phyloP scores from a whole-genome alignment of 2,329 filamentous ascomycete species.

The Beauveria varroae region DNA sequence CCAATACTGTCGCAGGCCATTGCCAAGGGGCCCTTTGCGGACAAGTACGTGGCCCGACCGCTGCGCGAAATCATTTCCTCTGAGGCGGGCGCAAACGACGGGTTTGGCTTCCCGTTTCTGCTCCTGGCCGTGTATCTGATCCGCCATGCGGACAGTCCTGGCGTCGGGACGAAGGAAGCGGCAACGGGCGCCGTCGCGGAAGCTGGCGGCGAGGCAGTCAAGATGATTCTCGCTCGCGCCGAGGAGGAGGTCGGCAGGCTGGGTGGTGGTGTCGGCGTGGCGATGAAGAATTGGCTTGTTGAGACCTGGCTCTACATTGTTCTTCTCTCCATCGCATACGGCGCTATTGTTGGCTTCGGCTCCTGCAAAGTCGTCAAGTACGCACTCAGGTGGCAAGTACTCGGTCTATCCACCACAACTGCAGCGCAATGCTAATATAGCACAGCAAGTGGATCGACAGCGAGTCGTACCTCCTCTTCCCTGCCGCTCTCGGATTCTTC shows the following conservation, averaged over 20 bases:
- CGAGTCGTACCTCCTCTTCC: constrained; percentile 46
- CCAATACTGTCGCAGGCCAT: constrained; percentile 55
- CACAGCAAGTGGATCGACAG: constrained; percentile 45
- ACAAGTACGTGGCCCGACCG: constrained; percentile 50
- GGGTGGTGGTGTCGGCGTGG: constrained; percentile 44
- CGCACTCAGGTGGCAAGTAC: constrained; percentile 26
- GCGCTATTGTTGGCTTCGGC: constrained; percentile 40
- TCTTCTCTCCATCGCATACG: constrained; percentile 44
- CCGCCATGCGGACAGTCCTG: constrained; percentile 39
- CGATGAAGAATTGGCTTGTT: constrained; percentile 49
- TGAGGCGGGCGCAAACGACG: constrained; percentile 55
- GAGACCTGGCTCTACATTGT: constrained; percentile 56
- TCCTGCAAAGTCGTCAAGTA: constrained; percentile 40
- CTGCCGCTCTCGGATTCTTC: constrained; percentile 47
- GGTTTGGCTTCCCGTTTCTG: constrained; percentile 55
- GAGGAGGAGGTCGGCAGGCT: constrained; percentile 38
- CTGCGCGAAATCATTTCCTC: constrained; percentile 55
- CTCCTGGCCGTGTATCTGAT: constrained; percentile 51
- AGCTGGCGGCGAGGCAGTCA: not conserved
- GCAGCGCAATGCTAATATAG: not conserved
- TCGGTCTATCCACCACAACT: not conserved
- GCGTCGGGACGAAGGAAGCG: constrained; percentile 12
- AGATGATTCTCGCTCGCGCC: constrained; percentile 16
- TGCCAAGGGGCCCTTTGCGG: constrained; percentile 48
- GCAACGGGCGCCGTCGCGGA: not conserved